These are phyloP conservation scores for Oryza meyeriana DNA, from an alignment of 176 grass and related monocot genomes.

Conservation along the genomic window DNA sequence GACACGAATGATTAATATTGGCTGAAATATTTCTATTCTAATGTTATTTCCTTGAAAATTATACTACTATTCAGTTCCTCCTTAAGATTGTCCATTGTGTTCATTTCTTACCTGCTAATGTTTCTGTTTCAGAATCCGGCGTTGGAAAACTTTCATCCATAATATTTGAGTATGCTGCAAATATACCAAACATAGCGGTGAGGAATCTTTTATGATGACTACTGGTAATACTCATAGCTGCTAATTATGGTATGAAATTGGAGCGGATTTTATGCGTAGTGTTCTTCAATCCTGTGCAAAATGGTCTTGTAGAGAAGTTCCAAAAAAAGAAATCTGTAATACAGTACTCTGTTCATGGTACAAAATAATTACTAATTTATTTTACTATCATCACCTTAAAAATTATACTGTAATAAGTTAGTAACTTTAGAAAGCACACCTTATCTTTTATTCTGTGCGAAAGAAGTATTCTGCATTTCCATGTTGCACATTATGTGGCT, in stretches of 20 bases:
- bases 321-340: background rate
- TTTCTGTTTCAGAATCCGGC: conserved; percentile 44
- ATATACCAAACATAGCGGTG: conserved; percentile 69
- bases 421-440: conserved; percentile 8
- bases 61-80: background rate
- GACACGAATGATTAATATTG: conserved; percentile 5
- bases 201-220: conserved; percentile 40
- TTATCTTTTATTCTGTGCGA: background rate
- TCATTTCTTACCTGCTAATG: conserved; percentile 38
- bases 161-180: conserved; percentile 60
- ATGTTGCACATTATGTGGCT: background rate
- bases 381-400: background rate
- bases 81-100: background rate
- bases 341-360: background rate
- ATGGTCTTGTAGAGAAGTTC: conserved; percentile 9
- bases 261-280: background rate
- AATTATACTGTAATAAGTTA: background rate
- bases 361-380: conserved; percentile 16
- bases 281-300: conserved; percentile 23
- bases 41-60: conserved; percentile 10
- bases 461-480: background rate
- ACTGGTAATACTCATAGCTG: conserved; percentile 46
- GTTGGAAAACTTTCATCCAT: conserved; percentile 57
- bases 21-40: background rate
- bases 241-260: conserved; percentile 1